phyloP scores from a whole-genome alignment of 2,329 filamentous ascomycete species.

The Hypoxylon sp. region DNA sequence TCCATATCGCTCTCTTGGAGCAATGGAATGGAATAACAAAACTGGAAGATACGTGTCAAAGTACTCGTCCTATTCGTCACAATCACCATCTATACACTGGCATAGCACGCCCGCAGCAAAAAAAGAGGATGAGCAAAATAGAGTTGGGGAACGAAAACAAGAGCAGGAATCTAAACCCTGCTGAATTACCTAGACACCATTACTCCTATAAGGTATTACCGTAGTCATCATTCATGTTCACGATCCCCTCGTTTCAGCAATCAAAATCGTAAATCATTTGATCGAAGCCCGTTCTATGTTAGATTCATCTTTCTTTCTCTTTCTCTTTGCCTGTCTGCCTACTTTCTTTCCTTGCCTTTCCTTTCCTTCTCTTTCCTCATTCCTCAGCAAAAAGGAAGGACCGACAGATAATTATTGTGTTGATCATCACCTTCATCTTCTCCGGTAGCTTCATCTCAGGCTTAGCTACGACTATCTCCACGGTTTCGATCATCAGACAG shows the following conservation, averaged over 20 bases:
- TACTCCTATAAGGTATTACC: conserved; percentile 17
- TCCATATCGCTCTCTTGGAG: not conserved
- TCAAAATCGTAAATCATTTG: conserved; percentile 40
- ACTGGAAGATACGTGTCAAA: not conserved
- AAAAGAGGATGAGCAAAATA: not conserved
- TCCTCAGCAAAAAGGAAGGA: conserved; percentile 34
- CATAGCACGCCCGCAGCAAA: not conserved
- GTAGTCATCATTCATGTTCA: conserved; percentile 19
- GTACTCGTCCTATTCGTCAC: conserved; percentile 1
- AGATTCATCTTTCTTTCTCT: conserved; percentile 32
- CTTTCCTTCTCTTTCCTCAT: conserved; percentile 24
- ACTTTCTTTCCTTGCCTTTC: conserved; percentile 2
- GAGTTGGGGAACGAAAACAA: not conserved
- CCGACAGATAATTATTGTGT: conserved; percentile 8
- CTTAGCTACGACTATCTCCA: conserved; percentile 8
- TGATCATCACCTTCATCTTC: conserved; percentile 6
- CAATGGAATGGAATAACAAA: not conserved
- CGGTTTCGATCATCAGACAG: conserved; percentile 7
- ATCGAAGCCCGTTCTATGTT: conserved; percentile 40
- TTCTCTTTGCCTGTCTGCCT: conserved; percentile 20
- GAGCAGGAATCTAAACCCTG: conserved; percentile 8
- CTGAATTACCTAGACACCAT: conserved; percentile 24
- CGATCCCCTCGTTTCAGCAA: conserved; percentile 18
- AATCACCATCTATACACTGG: not conserved
- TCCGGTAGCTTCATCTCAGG: not conserved